A percentile compares a stretch with the other conserved stretches of the same genome.
phyloP scores from a whole-genome alignment of 371 early-diverging fungal genomes.

The Encephalitozoon intestinalis region DNA sequence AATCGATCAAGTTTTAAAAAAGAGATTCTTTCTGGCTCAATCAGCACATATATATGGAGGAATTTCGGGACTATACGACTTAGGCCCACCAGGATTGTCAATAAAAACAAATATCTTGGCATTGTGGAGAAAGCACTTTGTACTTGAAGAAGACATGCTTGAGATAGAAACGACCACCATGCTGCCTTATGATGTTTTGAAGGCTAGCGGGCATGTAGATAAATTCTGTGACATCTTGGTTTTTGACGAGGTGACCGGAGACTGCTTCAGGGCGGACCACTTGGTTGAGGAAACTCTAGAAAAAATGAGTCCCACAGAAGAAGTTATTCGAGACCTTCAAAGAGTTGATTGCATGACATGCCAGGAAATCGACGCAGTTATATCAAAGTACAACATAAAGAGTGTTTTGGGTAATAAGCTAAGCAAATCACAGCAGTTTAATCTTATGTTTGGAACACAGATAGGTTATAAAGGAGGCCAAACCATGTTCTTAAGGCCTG shows the following conservation, averaged over 20 bases:
- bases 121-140: constrained; percentile 86
- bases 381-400: constrained; percentile 74
- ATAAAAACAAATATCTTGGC: constrained; percentile 83
- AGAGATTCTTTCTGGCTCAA: constrained; percentile 29
- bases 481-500: constrained; percentile 81
- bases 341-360: constrained; percentile 59
- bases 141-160: constrained; percentile 93
- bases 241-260: constrained; percentile 75
- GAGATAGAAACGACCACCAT: constrained; percentile 93
- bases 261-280: constrained; percentile 90
- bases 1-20: constrained; percentile 21
- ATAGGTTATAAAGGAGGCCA: constrained; percentile 89
- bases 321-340: constrained; percentile 64
- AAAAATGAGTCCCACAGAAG: constrained; percentile 72
- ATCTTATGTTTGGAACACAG: constrained; percentile 93
- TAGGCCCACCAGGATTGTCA: constrained; percentile 87
- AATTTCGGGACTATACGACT: constrained; percentile 64
- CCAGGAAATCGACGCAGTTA: constrained; percentile 73
- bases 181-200: constrained; percentile 88
- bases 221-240: constrained; percentile 96
- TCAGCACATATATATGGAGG: constrained; percentile 33
- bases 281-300: constrained; percentile 81
- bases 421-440: constrained; percentile 82
- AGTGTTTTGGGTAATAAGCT: constrained; percentile 65
- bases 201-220: constrained; percentile 98